Evolutionary conservation across 2,329 filamentous ascomycete genomes (phyloP).

Genomic region (Pseudogymnoascus sp.): DNA sequence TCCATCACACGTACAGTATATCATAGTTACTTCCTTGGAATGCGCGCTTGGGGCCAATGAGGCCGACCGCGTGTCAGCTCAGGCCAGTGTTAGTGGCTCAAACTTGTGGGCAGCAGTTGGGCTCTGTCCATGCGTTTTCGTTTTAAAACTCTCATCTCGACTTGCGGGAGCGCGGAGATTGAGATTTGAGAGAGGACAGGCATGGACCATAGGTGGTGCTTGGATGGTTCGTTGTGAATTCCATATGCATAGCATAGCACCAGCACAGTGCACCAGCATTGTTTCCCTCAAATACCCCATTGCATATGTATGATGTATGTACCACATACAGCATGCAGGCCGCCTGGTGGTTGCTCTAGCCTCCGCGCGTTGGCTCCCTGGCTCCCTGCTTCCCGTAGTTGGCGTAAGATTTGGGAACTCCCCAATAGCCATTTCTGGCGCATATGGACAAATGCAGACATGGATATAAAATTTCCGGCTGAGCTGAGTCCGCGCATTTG

Average conservation of each 20-base stretch:
- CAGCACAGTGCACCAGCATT: neutral
- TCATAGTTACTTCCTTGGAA: neutral
- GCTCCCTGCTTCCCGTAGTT: conserved; percentile 2
- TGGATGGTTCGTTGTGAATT: conserved; percentile 7
- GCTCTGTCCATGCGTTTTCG: neutral
- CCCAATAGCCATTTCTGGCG: neutral
- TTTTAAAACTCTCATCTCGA: neutral
- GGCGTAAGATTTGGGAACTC: neutral
- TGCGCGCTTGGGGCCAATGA: conserved; percentile 4
- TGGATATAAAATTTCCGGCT: neutral
- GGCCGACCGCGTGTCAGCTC: conserved; percentile 1
- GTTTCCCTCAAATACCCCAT: neutral
- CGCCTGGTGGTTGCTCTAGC: neutral
- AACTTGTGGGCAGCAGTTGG: conserved; percentile 1
- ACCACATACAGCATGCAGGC: neutral
- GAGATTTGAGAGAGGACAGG: neutral
- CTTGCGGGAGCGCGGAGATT: conserved; percentile 1
- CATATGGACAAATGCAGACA: neutral
- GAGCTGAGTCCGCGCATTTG: neutral
- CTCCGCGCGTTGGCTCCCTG: neutral
- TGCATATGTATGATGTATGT: conserved; percentile 9
- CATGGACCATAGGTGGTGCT: neutral
- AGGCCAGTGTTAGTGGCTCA: neutral
- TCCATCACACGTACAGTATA: conserved; percentile 1
- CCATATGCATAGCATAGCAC: neutral